Conservation (phyloP, 768 basidiomycete genomes). For the Omphalotus guepiniiformis region DNA sequence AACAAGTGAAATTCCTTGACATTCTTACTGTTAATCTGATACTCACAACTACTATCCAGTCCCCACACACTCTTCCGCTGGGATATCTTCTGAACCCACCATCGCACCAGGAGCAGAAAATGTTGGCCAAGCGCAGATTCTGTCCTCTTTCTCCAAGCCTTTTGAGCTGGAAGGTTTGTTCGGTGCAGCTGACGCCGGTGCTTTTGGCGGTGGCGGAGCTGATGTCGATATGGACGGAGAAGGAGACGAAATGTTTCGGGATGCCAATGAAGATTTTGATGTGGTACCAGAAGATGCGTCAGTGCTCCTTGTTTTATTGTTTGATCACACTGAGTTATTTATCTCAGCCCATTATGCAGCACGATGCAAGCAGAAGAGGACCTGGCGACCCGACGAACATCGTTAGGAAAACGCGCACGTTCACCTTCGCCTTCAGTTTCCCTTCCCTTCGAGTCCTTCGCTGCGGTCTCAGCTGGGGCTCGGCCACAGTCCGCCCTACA, state of each 20-base stretch:
- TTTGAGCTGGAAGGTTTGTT: conserved; percentile 82
- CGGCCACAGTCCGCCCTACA: conserved; percentile 9
- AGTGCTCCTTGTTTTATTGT: conserved; percentile 19
- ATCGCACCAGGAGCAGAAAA: conserved; percentile 74
- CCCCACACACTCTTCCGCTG: conserved; percentile 21
- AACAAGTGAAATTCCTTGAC: conserved; percentile 26
- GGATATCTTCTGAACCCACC: conserved; percentile 17
- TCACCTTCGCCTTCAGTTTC: conserved; percentile 22
- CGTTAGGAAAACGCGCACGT: conserved; percentile 26
- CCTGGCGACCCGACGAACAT: conserved; percentile 14
- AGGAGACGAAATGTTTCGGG: conserved; percentile 35
- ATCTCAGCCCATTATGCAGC: neutral
- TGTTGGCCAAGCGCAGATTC: conserved; percentile 77
- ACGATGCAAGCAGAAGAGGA: neutral
- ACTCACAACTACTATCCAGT: conserved; percentile 13
- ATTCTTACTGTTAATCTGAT: neutral
- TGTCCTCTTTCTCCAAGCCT: conserved; percentile 65
- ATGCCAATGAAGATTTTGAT: conserved; percentile 35
- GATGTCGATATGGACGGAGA: conserved; percentile 40
- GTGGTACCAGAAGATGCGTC: conserved; percentile 35
- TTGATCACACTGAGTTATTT: neutral
- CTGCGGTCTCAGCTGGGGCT: conserved; percentile 2
- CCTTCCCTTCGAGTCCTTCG: neutral
- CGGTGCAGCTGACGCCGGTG: conserved; percentile 75
- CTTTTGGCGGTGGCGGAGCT: conserved; percentile 49